Base-by-base conservation (phyloP, 2,329 filamentous ascomycete species). In the Clonostachys rhizophaga region DNA sequence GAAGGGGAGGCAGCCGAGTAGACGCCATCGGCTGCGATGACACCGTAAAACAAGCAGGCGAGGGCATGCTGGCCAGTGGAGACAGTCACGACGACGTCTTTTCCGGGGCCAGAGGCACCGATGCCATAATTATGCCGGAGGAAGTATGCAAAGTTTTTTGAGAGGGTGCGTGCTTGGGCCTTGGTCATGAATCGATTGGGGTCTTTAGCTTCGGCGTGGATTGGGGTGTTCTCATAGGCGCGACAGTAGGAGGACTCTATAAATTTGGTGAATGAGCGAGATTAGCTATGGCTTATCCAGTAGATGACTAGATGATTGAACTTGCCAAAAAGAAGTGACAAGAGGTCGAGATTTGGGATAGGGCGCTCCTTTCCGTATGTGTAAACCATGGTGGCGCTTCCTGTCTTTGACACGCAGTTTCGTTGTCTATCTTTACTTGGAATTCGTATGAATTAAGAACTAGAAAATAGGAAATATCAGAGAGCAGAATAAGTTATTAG, bases 21-120 rank as follows among this genome's bases (percentile, higher is more conserved):
- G 24, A 84, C 71, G 16, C 79, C 81, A 1, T 75, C 79, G 3
- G 79, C 78, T 5, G 76, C 80, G 42, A 84, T 67, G 45, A 81
- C 72, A 13, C 73, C 76, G 52, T 71, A 83, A 55, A 80, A 78
- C 2, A 80, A 52, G 12, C 72, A 66, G 0, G 78, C 72, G 0
- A 83, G 65, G 6, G 81, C 65, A 42, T 73, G 72, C 52, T 83
- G 76, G 3, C 81, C 81, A 0, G 74, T 73, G 1, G 76, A 79
- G 30, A 83, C 72, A 16, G 74, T 69, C 5, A 81, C 74, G 13
- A 83, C 75, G 5, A 83, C 72, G 52, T 82, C 76, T 45, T 69
- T 69, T 35, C 65, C 70, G 0, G 71, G 65, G 0, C 78, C 76
- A 12, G 66, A 48, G 4, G 58, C 58, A 12, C 81, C 80, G 41